phyloP scores from a whole-genome alignment of 805 yeast genomes.

The Candida multigemmis region DNA sequence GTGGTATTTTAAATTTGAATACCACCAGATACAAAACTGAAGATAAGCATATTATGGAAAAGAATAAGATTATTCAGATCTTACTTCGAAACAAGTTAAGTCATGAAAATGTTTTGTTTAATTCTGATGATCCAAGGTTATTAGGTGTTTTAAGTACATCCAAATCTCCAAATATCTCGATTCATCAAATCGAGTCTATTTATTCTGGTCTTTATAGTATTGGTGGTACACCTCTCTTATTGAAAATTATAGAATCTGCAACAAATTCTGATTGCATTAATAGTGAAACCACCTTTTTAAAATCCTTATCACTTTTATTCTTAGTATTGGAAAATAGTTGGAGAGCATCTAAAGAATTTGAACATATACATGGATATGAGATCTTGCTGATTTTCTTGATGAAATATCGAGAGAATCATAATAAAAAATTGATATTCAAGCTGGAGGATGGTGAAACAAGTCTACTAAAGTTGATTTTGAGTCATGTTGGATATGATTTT shows the following conservation, averaged over 20 bases:
- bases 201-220: conserved; percentile 29
- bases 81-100: no score
- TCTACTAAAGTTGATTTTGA: conserved; percentile 39
- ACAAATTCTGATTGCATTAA: conserved; percentile 4
- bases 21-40: no score
- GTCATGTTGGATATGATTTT: conserved; percentile 48
- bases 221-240: conserved; percentile 43
- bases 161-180: conserved; percentile 4
- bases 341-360: conserved; percentile 49
- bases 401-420: conserved; percentile 25
- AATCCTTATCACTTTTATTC: conserved; percentile 33
- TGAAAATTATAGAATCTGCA: conserved; percentile 35
- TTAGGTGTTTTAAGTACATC: conserved; percentile 4
- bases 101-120: no score
- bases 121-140: no score
- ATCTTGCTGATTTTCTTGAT: conserved; percentile 46
- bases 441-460: conserved; percentile 9
- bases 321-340: conserved; percentile 36
- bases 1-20: no score
- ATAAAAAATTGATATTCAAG: conserved; percentile 7
- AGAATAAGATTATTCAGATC: no score
- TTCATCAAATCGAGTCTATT: conserved; percentile 17
- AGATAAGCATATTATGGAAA: no score
- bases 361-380: conserved; percentile 51
- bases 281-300: conserved; percentile 15